These are phyloP conservation scores for Senna siamea DNA, from an alignment of 306 rosid genomes.

Conservation along the genomic window DNA sequence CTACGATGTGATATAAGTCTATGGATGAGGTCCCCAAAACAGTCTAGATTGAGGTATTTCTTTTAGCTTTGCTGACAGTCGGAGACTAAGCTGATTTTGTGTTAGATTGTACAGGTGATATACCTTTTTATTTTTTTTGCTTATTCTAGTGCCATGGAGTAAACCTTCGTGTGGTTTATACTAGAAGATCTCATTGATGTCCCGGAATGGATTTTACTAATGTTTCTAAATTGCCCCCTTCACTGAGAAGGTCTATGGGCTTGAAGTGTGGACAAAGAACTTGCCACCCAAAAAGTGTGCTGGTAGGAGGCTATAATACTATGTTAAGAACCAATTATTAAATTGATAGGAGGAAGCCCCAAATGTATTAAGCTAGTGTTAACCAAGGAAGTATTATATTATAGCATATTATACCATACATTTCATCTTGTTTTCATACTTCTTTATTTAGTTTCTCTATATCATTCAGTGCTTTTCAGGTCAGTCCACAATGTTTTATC, in stretches of 20 bases:
- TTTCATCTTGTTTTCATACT: not conserved
- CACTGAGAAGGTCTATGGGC: not conserved
- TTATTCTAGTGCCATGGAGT: not conserved
- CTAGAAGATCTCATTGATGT: not conserved
- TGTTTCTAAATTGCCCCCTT: not conserved
- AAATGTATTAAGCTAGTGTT: not conserved
- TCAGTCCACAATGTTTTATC: not conserved
- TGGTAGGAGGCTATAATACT: too few relatives aligned
- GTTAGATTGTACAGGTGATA: not conserved
- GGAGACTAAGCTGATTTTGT: not conserved
- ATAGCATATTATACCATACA: not conserved
- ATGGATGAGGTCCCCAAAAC: not conserved
- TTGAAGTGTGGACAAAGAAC: not conserved
- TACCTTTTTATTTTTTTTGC: not conserved
- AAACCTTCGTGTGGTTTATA: not conserved
- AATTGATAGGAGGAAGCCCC: not conserved
- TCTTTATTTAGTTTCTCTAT: constrained; percentile 21
- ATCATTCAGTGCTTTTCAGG: not conserved
- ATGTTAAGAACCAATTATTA: not conserved
- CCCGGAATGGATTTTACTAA: not conserved
- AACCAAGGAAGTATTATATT: not conserved
- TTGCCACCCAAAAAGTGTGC: too few relatives aligned
- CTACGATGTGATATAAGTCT: not conserved
- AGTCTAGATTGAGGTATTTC: not conserved
- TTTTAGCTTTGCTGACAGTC: not conserved